phyloP scores from a whole-genome alignment of 2,329 filamentous ascomycete species.

The Proliferodiscus dingleyae region DNA sequence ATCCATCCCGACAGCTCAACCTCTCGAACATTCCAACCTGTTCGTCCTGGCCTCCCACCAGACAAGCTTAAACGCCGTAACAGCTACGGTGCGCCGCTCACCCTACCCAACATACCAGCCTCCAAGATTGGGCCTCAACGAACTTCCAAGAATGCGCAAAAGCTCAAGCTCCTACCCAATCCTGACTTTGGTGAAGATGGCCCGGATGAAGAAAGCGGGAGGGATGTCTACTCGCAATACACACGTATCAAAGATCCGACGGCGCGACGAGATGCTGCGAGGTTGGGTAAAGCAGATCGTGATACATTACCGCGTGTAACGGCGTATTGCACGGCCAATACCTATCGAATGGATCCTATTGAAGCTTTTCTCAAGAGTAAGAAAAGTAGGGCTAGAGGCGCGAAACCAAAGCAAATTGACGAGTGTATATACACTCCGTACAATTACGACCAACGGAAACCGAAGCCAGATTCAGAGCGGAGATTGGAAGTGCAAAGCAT shows the following conservation, averaged over 20 bases:
- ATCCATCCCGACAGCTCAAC: slow-evolving; percentile 47
- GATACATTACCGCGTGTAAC: slow-evolving; percentile 85
- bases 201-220: slow-evolving; percentile 80
- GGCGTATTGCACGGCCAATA: slow-evolving; percentile 91
- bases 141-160: slow-evolving; percentile 93
- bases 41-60: slow-evolving; percentile 29
- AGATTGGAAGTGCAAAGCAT: slow-evolving; percentile 25
- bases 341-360: slow-evolving; percentile 83
- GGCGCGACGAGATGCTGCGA: slow-evolving; percentile 83
- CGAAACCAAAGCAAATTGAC: slow-evolving; percentile 88
- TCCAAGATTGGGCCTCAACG: slow-evolving; percentile 88
- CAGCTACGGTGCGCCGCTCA: slow-evolving; percentile 58
- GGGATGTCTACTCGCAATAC: slow-evolving; percentile 97
- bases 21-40: slow-evolving; percentile 43
- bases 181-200: slow-evolving; percentile 75
- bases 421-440: slow-evolving; percentile 98
- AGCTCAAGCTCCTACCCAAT: slow-evolving; percentile 93
- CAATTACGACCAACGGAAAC: slow-evolving; percentile 60
- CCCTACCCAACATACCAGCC: slow-evolving; percentile 31
- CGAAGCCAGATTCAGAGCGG: no score
- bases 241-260: slow-evolving; percentile 96
- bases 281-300: slow-evolving; percentile 88
- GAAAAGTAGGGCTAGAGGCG: slow-evolving; percentile 67
- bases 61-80: slow-evolving; percentile 79
- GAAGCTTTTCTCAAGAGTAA: slow-evolving; percentile 85